Conservation (phyloP, 495 filamentous ascomycete genomes). For the Aspergillus bertholletiae region DNA sequence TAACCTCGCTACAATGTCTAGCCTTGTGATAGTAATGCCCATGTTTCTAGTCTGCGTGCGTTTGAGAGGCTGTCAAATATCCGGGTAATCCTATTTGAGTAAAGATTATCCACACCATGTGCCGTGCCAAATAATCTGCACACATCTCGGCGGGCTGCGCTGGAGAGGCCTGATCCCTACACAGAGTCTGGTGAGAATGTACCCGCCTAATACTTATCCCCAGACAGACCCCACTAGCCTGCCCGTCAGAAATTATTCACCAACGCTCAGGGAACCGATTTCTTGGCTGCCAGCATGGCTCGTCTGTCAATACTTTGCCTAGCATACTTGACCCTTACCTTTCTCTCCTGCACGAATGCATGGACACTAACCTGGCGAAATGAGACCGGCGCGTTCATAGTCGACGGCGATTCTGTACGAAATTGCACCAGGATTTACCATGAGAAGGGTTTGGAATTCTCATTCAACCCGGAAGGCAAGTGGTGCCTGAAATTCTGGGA, state of each 20-base stretch:
- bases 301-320: neutral
- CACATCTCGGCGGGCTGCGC: neutral
- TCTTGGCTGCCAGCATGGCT: neutral
- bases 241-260: too few relatives aligned
- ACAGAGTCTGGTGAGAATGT: neutral
- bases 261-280: neutral
- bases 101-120: neutral
- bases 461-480: conserved; percentile 13
- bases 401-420: neutral
- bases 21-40: neutral
- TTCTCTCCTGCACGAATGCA: neutral
- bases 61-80: neutral
- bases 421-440: conserved; percentile 17
- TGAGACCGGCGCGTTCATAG: conserved; percentile 4
- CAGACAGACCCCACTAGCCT: neutral
- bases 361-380: conserved; percentile 16
- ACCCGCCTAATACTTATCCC: neutral
- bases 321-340: neutral
- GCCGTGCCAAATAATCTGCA: neutral
- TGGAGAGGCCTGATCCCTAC: neutral
- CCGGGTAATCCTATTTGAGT: neutral
- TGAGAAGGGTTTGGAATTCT: conserved; percentile 9
- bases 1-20: neutral
- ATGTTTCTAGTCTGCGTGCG: neutral
- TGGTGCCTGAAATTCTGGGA: conserved; percentile 13